Evolutionary conservation across 768 basidiomycete genomes (phyloP).

Genomic region (Trichaptum fuscoviolaceum): DNA sequence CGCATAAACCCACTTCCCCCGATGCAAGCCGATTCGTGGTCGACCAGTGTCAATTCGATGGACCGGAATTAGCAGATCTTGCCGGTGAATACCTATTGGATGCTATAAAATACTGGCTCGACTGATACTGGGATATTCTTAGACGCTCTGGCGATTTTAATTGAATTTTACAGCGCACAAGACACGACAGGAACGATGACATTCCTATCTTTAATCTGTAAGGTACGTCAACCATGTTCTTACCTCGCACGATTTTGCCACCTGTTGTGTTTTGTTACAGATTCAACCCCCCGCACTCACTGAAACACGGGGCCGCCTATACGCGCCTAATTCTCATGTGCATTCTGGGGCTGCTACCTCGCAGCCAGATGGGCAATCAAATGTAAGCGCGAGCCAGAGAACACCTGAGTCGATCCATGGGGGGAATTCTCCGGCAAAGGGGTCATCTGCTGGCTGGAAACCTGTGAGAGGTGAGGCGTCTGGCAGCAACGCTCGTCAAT

Average conservation of each 20-base stretch:
- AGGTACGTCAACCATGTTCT: not conserved
- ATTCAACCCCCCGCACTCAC: constrained; percentile 42
- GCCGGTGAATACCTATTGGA: constrained; percentile 42
- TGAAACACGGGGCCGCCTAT: constrained; percentile 31
- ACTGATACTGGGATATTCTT: constrained; percentile 4
- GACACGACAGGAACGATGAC: constrained; percentile 41
- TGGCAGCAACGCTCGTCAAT: not conserved
- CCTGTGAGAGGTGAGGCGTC: constrained; percentile 13
- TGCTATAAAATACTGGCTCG: not conserved
- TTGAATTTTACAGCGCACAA: constrained; percentile 70
- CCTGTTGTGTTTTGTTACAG: constrained; percentile 25
- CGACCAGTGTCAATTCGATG: constrained; percentile 60
- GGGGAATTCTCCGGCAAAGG: constrained; percentile 43
- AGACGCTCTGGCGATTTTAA: constrained; percentile 62
- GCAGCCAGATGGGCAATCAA: not conserved
- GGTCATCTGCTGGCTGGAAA: constrained; percentile 15
- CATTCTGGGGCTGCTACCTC: constrained; percentile 9
- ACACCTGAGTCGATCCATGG: constrained; percentile 61
- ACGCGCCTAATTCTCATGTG: constrained; percentile 34
- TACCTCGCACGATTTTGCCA: constrained; percentile 1
- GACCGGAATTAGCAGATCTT: constrained; percentile 50
- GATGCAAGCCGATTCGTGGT: constrained; percentile 64
- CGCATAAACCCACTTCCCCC: constrained; percentile 67
- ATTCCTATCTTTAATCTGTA: constrained; percentile 41
- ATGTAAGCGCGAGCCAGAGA: constrained; percentile 17